Evolutionary conservation across 2,329 filamentous ascomycete species (phyloP).

Genomic region (Colletotrichum tropicale): DNA sequence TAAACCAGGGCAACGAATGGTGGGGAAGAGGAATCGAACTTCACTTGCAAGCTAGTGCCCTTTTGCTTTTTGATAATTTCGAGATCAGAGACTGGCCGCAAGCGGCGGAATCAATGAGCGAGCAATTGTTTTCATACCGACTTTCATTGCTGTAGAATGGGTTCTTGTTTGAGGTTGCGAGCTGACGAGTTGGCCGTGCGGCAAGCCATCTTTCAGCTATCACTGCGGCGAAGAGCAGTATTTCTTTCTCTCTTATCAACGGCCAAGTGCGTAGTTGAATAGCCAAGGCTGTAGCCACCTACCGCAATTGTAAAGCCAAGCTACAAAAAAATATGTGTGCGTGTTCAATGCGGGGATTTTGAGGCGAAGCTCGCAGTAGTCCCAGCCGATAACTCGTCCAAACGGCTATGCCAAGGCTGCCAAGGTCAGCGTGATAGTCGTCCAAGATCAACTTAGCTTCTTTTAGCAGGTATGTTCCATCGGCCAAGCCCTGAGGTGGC

Average conservation of each 20-base stretch:
- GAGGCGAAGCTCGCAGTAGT: not conserved
- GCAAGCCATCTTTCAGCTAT: not conserved
- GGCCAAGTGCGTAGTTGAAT: not conserved
- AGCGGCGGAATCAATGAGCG: not conserved
- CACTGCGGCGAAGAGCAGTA: not conserved
- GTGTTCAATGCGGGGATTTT: not conserved
- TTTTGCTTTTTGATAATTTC: not conserved
- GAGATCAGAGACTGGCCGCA: not conserved
- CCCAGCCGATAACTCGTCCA: not conserved
- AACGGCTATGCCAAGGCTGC: not conserved
- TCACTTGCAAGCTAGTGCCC: not conserved
- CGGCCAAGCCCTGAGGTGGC: not conserved
- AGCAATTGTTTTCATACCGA: not conserved
- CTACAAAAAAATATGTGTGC: not conserved
- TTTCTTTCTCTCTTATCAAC: not conserved
- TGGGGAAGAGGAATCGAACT: not conserved
- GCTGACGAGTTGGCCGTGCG: not conserved
- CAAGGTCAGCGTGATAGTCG: not conserved
- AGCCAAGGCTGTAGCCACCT: not conserved
- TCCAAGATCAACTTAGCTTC: slow-evolving; percentile 5
- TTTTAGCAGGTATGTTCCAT: not conserved
- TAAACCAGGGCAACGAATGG: not conserved
- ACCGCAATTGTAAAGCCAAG: not conserved
- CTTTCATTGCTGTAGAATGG: not conserved
- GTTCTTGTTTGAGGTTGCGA: not conserved